Percentiles rank a stretch among this genome's conserved stretches.
phyloP scores from a whole-genome alignment of 1,139 yeast species.

The Taiozyma sp. region DNA sequence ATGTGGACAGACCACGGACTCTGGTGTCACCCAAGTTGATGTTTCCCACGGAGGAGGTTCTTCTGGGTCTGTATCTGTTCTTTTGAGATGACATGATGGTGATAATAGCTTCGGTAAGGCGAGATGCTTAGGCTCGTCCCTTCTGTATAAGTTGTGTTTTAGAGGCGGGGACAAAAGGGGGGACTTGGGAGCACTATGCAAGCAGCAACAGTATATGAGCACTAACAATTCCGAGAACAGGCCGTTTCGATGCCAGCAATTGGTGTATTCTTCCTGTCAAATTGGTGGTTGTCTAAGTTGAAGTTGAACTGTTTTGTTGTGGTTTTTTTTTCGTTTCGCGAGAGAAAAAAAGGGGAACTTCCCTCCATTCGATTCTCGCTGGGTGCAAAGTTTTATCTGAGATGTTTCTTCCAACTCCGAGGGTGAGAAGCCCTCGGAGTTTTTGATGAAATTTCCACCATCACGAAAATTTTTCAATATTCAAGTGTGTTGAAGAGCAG shows the following conservation, averaged over 20 bases:
- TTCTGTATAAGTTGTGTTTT: not conserved
- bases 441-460: not conserved
- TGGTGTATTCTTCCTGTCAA: not conserved
- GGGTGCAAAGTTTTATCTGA: not conserved
- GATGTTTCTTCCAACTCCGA: too few relatives aligned
- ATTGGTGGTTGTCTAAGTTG: not conserved
- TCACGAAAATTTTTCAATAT: not conserved
- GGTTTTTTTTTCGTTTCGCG: too few relatives aligned
- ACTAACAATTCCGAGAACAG: not conserved
- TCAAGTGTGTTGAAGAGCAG: not conserved
- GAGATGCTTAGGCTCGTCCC: not conserved
- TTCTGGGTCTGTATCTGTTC: conserved; percentile 8
- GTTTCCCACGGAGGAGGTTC: conserved; percentile 56
- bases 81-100: not conserved
- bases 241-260: not conserved
- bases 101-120: not conserved
- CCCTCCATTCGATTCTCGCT: not conserved
- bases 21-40: conserved; percentile 55
- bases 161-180: not conserved
- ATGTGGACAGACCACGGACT: conserved; percentile 40
- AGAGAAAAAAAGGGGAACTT: not conserved
- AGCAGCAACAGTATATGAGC: not conserved
- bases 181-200: not conserved
- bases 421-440: too few relatives aligned
- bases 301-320: not conserved